These are phyloP conservation scores for Pseudogymnoascus sp. DNA, from an alignment of 2,329 filamentous ascomycete species.

Conservation along the genomic window DNA sequence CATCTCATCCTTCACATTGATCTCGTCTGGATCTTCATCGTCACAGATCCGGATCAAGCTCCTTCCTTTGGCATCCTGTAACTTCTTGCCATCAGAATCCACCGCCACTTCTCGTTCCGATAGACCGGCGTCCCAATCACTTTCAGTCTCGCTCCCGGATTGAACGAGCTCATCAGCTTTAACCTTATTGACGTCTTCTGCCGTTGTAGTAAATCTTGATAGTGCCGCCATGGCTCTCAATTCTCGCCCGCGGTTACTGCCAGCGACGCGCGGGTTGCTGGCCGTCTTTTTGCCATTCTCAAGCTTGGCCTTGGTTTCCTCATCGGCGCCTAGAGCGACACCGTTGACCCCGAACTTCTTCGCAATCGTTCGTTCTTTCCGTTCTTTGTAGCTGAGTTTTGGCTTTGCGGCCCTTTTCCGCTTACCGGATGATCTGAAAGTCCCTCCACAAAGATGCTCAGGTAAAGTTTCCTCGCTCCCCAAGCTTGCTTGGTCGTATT, in stretches of 20 bases:
- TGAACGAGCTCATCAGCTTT: slow-evolving; percentile 32
- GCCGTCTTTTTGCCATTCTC: slow-evolving; percentile 42
- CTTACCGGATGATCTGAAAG: slow-evolving; percentile 51
- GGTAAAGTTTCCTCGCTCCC: slow-evolving; percentile 49
- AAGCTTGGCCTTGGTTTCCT: slow-evolving; percentile 38
- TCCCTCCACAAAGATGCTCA: slow-evolving; percentile 72
- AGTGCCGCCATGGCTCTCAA: slow-evolving; percentile 52
- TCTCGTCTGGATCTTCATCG: slow-evolving; percentile 53
- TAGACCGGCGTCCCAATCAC: slow-evolving; percentile 33
- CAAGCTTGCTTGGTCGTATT: slow-evolving; percentile 47
- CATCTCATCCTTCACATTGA: slow-evolving; percentile 53
- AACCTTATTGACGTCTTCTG: slow-evolving; percentile 26
- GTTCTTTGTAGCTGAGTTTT: slow-evolving; percentile 30
- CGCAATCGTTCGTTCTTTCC: slow-evolving; percentile 44
- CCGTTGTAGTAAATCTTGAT: slow-evolving; percentile 42
- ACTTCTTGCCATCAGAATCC: slow-evolving; percentile 54
- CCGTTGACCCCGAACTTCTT: slow-evolving; percentile 48
- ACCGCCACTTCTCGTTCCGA: slow-evolving; percentile 43
- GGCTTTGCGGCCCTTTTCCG: slow-evolving; percentile 44
- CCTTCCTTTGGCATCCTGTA: slow-evolving; percentile 58
- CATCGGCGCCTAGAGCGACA: slow-evolving; percentile 40
- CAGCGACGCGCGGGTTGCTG: slow-evolving; percentile 50
- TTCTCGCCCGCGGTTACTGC: slow-evolving; percentile 49
- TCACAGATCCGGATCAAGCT: slow-evolving; percentile 68
- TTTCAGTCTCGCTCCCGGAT: slow-evolving; percentile 36